These are phyloP conservation scores for Phlebiopsis flavidoalba DNA, from an alignment of 768 basidiomycete genomes.

Conservation along the genomic window DNA sequence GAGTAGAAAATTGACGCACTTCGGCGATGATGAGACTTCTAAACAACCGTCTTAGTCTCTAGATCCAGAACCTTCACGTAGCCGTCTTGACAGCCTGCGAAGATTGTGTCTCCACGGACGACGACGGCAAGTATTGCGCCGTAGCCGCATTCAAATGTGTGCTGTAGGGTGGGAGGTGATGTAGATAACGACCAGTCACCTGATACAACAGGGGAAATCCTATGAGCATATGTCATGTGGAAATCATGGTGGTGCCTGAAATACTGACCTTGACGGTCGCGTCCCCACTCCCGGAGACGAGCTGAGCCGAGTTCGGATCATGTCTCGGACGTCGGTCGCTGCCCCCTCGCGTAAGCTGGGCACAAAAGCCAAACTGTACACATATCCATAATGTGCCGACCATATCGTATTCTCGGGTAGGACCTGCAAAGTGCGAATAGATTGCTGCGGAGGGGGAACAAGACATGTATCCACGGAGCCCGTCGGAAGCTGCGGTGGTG, in stretches of 20 bases:
- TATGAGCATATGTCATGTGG: neutral
- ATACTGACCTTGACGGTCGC: conserved; percentile 73
- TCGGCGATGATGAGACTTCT: conserved; percentile 85
- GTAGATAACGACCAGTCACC: conserved; percentile 65
- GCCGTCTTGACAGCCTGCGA: conserved; percentile 92
- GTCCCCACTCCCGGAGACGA: conserved; percentile 89
- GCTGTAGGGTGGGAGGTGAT: conserved; percentile 41
- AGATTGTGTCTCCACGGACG: conserved; percentile 72
- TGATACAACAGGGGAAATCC: conserved; percentile 25
- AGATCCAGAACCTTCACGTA: conserved; percentile 88
- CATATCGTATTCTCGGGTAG: conserved; percentile 69
- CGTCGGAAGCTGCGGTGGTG: neutral
- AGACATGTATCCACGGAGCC: conserved; percentile 3
- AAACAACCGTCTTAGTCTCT: conserved; percentile 82
- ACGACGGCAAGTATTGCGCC: conserved; percentile 84
- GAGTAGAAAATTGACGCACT: conserved; percentile 30
- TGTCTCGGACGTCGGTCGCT: conserved; percentile 26
- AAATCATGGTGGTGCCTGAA: neutral
- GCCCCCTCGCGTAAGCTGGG: conserved; percentile 35
- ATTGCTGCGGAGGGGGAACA: conserved; percentile 8
- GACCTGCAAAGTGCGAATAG: conserved; percentile 46
- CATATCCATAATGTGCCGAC: conserved; percentile 92
- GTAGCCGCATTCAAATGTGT: conserved; percentile 66
- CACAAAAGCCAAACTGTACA: conserved; percentile 72
- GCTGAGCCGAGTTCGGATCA: conserved; percentile 18